phyloP scores from a whole-genome alignment of 1,284 basidiomycete species.

The Ustilago sp. region DNA sequence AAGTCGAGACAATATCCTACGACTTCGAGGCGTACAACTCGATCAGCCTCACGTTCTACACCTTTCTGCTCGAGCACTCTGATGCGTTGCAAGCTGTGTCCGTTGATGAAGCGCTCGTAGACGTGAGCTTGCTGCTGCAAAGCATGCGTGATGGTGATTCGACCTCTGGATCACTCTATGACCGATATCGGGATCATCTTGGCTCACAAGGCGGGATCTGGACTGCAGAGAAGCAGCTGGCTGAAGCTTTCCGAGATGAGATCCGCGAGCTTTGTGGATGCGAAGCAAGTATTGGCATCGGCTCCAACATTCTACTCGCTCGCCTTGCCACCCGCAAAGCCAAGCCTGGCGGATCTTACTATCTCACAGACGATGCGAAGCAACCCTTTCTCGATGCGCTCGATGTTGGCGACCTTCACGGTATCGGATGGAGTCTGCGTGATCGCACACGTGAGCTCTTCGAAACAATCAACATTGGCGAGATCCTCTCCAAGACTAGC shows the following conservation, averaged over 20 bases:
- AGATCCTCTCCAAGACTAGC: slow-evolving; percentile 68
- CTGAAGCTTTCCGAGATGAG: slow-evolving; percentile 82
- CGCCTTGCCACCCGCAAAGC: slow-evolving; percentile 89
- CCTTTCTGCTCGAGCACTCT: slow-evolving; percentile 86
- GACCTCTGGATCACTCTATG: slow-evolving; percentile 20
- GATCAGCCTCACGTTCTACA: slow-evolving; percentile 86
- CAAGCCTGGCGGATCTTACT: slow-evolving; percentile 87
- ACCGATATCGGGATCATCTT: slow-evolving; percentile 33
- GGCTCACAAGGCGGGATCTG: slow-evolving; percentile 45
- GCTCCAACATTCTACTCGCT: slow-evolving; percentile 90
- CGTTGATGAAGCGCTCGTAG: slow-evolving; percentile 93
- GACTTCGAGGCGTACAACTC: slow-evolving; percentile 77
- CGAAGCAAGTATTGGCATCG: slow-evolving; percentile 84
- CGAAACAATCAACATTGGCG: slow-evolving; percentile 78
- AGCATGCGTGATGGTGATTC: slow-evolving; percentile 46
- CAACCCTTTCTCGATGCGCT: slow-evolving; percentile 77
- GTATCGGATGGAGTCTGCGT: slow-evolving; percentile 77
- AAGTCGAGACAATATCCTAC: slow-evolving; percentile 85
- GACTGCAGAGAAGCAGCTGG: slow-evolving; percentile 72
- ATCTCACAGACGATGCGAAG: slow-evolving; percentile 75
- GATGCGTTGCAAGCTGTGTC: slow-evolving; percentile 95
- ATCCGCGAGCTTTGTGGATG: slow-evolving; percentile 83
- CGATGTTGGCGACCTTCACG: slow-evolving; percentile 87
- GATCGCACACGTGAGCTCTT: slow-evolving; percentile 76
- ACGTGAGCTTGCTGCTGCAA: slow-evolving; percentile 79